Base-by-base conservation (phyloP, 805 yeast species). In the Brettanomyces custersianus region DNA sequence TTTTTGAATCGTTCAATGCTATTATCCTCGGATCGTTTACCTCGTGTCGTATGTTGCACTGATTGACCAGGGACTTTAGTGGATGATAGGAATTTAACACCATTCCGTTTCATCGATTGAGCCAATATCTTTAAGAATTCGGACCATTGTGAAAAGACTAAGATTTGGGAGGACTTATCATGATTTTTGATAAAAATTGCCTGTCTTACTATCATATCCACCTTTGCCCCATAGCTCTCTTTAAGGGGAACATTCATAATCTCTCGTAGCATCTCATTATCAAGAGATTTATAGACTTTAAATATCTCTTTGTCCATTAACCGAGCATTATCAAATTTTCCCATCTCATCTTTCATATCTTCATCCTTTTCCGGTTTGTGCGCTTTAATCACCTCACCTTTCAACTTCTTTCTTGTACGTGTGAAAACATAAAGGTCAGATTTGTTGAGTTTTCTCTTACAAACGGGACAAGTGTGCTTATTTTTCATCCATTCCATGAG, bases 141-240 rank as follows among this genome's bases (percentile, higher is more conserved):
- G 18, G 76, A 68, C 88, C 94, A 90, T 54, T 88, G 97, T 15
- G 96, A 86, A 52, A 85, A 92, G 0, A 92, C 60, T 10, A 92
- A 79, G 29, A 90, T 79, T 56, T 92, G 96, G 4, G 80, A 84
- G 0, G 63, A 57, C 0, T 73, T 70, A 24, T 81, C 80, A 18
- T 65, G 57, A 4, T 64, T 51, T 35, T 74, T 72, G 35, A 90
- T 59, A 63, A 78, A 81, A 10, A 77, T 54, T 4, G 82, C 70
- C 40, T 84, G 86, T 46, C 78, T 73, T 8, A 87, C 69, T 28
- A 90, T 80, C 65, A 77, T 72, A 57, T 92, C 95, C 24, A 90
- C 74, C 51, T 92, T 92, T 2, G 95, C 74, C 9, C 97, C 95
- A 55, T 79, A 88, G 34, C 68, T 65, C 24, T 65, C 65, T 29